Base-by-base conservation (phyloP, 495 filamentous ascomycete species). In the Lindgomyces ingoldianus region DNA sequence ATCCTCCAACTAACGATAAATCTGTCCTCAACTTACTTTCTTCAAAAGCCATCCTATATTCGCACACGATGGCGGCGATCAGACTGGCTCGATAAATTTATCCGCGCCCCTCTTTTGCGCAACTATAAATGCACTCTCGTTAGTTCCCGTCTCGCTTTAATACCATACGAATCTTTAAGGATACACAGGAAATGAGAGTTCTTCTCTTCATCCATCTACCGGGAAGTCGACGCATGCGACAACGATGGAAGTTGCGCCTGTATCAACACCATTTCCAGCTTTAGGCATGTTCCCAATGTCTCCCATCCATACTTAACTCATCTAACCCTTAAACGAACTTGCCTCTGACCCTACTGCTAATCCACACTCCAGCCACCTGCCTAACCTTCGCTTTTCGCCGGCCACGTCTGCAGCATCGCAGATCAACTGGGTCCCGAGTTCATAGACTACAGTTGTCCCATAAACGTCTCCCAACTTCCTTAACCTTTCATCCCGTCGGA, bases 41-140 rank as follows among this genome's bases (percentile, higher is more conserved):
- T 8, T 26, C 16, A 29, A 33, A 14, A 25, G 9, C 22, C 9
- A 4, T n/a, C 24, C 11, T 42, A 25, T 25, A 16, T 19, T 44
- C 22, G 60, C 52, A 8, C 52, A 57, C 3, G 60, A 64, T 36
- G 51, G 19, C 11, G 41, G 50, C 3, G 10, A 50, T 1, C 30
- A 45, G 10, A 45, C 44, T 24, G 21, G 26, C 21, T 57, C 52
- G 10, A 52, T 65, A 33, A 65, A 53, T 1, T 59, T 46, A 11
- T 42, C 62, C 14, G 54, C 62, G 21, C 1, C 18, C 29, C 45
- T 65, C 6, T 12, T 45, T 4, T 65, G 62, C 25, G 50, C 62
- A 9, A 65, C 62, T n/a, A 54, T 53, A 4, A 46, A 58, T 21
- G 29, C 46, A 24, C 21, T 29, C 26, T 29, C 62, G 54, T 58